Conservation (phyloP, 768 basidiomycete genomes). For the Naganishia vaughanmartiniae region DNA sequence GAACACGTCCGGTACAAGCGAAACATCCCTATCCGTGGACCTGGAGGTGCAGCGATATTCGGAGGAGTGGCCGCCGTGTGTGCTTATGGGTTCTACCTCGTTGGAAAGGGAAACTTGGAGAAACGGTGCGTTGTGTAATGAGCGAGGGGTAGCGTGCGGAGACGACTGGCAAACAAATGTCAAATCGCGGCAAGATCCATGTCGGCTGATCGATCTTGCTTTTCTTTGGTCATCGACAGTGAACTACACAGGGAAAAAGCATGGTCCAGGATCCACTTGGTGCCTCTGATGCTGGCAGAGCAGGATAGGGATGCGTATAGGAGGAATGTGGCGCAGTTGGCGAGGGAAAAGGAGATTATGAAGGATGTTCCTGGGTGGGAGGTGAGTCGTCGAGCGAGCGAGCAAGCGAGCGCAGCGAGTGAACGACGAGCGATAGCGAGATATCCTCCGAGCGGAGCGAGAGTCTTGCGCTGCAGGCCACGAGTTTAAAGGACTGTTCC, state of each 20-base stretch:
- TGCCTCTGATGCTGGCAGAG: constrained; percentile 87
- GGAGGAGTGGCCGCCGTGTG: constrained; percentile 81
- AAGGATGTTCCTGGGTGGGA: constrained; percentile 89
- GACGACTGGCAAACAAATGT: too few species aligned
- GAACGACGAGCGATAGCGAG: not conserved
- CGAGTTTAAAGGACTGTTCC: not conserved
- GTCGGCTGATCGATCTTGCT: not conserved
- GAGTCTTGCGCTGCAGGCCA: not conserved
- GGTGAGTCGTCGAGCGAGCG: constrained; percentile 62
- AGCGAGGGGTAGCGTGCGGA: not conserved
- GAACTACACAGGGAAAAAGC: constrained; percentile 88
- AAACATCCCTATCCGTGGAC: constrained; percentile 75
- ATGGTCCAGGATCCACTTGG: constrained; percentile 92
- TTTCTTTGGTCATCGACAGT: constrained; percentile 56
- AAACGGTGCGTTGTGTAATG: constrained; percentile 68
- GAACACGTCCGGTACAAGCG: constrained; percentile 91
- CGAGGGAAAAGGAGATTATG: constrained; percentile 86
- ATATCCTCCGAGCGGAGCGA: not conserved
- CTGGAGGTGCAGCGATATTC: constrained; percentile 73
- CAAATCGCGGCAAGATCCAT: too few species aligned
- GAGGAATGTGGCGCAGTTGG: constrained; percentile 70
- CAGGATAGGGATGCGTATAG: constrained; percentile 86
- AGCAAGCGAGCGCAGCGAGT: too few species aligned
- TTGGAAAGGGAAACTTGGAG: constrained; percentile 87
- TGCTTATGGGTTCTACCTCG: constrained; percentile 84